Evolutionary conservation across 495 filamentous ascomycete species (phyloP), one percentile per base, ranked within the genome.

Genomic region (Penicillium soppii): DNA sequence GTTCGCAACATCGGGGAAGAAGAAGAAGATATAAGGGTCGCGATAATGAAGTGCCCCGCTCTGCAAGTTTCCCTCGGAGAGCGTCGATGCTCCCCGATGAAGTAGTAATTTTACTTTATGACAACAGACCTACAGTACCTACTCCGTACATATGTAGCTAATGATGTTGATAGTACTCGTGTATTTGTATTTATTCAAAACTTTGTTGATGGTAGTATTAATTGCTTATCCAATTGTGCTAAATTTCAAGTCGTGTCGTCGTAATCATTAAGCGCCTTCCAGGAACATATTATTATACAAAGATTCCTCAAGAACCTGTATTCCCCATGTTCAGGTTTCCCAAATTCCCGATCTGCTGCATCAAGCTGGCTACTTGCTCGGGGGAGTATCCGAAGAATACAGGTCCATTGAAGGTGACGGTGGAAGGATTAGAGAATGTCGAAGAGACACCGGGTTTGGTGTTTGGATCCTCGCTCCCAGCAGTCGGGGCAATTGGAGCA

Each of bases 371-470:
- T 15, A 88, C 84, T 62, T 94, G 85, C 50, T 94, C 89, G 29
- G 90, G 78, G 1, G 87, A 80, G 62, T 94, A 95, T 0, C 90
- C 91, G 54, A 95, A 87, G 59, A 96, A 95, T 2, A 95, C 89
- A 0, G 91, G 90, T 0, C 91, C 91, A 19, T 86, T 92, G 52
- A 95, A 94, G 0, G 89, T 71, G 75, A 95, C 80, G 56, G 84
- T 83, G 1, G 86, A 78, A 8, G 63, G 65, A 25, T 44, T 33
- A 5, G 58, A 45, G 15, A 36, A 44, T 26, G 38, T 12, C 7
- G 58, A 42, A 7, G 35, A 46, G 10, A 43, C 13, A 36, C 50
- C 49, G 30, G 49, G 15, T 36, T 58, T 44, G 0, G 27, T 22
- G 20, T 44, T 40, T 5, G 52, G n/a, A 1, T 57, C 53, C 23